These are phyloP conservation scores for Cordyceps tenuipes DNA, from an alignment of 2,329 filamentous ascomycete genomes.

Conservation along the genomic window DNA sequence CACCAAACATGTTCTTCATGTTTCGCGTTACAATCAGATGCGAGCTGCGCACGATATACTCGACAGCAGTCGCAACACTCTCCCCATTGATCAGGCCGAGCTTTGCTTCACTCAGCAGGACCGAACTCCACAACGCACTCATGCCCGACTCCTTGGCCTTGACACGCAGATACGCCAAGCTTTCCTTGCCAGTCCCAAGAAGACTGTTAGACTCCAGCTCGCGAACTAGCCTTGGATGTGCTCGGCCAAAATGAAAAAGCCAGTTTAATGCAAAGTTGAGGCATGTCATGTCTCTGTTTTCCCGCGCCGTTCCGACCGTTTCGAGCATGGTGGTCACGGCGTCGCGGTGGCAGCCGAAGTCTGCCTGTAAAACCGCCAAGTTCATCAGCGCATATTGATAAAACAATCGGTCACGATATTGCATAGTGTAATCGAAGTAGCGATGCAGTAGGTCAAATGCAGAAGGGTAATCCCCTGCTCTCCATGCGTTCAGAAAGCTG, in stretches of 20 bases:
- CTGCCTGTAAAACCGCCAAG: conserved; percentile 84
- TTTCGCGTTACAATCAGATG: conserved; percentile 74
- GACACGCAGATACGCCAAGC: conserved; percentile 70
- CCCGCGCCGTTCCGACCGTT: conserved; percentile 85
- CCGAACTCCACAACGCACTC: conserved; percentile 76
- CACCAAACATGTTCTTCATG: conserved; percentile 62
- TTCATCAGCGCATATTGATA: conserved; percentile 96
- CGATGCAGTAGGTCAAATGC: conserved; percentile 87
- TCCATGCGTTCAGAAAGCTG: conserved; percentile 87
- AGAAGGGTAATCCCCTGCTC: conserved; percentile 79
- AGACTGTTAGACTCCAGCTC: conserved; percentile 64
- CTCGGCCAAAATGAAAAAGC: conserved; percentile 89
- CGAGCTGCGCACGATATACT: conserved; percentile 73
- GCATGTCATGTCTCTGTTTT: conserved; percentile 86
- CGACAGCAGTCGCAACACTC: conserved; percentile 55
- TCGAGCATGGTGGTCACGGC: conserved; percentile 93
- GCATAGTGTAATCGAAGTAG: conserved; percentile 96
- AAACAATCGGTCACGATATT: conserved; percentile 70
- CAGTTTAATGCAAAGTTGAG: conserved; percentile 94
- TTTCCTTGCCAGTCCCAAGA: conserved; percentile 72
- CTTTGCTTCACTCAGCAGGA: conserved; percentile 78
- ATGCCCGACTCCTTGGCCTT: conserved; percentile 82
- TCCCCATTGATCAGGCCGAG: conserved; percentile 65
- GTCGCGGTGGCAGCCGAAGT: conserved; percentile 86
- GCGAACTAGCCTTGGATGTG: conserved; percentile 67